phyloP scores from a whole-genome alignment of 306 rosid genomes.

The Bauhinia variegata region DNA sequence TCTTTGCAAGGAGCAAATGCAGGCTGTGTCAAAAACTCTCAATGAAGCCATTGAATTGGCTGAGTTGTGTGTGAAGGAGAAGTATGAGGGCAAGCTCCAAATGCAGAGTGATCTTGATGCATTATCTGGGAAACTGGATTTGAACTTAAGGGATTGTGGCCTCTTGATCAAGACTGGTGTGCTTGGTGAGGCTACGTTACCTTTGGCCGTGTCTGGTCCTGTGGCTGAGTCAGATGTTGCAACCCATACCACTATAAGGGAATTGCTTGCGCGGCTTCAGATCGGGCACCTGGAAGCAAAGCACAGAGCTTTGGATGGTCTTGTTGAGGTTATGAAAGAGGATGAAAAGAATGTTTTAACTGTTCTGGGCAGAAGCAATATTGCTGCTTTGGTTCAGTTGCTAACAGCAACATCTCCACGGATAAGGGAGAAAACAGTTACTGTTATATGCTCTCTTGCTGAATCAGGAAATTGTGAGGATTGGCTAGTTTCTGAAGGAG shows the following conservation, averaged over 20 bases:
- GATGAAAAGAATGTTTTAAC: slow-evolving; percentile 76
- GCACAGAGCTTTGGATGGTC: slow-evolving; percentile 73
- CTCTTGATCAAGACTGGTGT: slow-evolving; percentile 86
- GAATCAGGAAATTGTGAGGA: slow-evolving; percentile 71
- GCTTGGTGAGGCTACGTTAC: slow-evolving; percentile 83
- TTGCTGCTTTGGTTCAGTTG: slow-evolving; percentile 79
- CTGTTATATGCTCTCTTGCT: slow-evolving; percentile 68
- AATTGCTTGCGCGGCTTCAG: slow-evolving; percentile 89
- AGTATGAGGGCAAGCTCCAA: slow-evolving; percentile 80
- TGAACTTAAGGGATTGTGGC: slow-evolving; percentile 83
- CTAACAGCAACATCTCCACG: slow-evolving; percentile 81
- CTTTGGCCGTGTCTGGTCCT: slow-evolving; percentile 43
- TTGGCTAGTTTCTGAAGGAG: slow-evolving; percentile 89
- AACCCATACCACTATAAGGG: slow-evolving; percentile 53
- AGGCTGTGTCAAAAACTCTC: slow-evolving; percentile 69
- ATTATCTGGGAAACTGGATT: slow-evolving; percentile 72
- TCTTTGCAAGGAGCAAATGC: slow-evolving; percentile 92
- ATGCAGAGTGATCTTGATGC: slow-evolving; percentile 97
- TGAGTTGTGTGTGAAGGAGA: slow-evolving; percentile 71
- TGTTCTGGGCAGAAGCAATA: slow-evolving; percentile 73
- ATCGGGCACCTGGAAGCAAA: slow-evolving; percentile 91
- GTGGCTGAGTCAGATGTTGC: slow-evolving; percentile 52
- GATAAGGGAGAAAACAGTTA: slow-evolving; percentile 74
- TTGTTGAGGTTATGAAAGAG: slow-evolving; percentile 76
- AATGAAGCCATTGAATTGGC: slow-evolving; percentile 64